These are phyloP conservation scores for Pelagophyceae sp. DNA, from an alignment of 352 stramenopile genomes.

Conservation along the genomic window DNA sequence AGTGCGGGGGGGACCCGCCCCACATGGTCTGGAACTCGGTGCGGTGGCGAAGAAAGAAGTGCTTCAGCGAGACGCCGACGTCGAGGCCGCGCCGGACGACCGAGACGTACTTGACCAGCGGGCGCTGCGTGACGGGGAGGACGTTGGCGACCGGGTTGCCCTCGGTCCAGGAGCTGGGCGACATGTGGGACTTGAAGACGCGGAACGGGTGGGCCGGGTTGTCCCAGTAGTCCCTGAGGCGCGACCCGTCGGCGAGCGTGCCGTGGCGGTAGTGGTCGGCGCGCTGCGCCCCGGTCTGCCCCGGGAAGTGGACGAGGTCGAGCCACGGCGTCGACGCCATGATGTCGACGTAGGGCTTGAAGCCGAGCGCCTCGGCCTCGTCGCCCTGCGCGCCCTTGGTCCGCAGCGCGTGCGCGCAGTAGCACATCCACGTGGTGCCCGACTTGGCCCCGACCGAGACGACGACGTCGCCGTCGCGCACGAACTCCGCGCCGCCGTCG, in stretches of 20 bases:
- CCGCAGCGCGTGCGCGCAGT: conserved; percentile 38
- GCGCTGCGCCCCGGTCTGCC: conserved; percentile 27
- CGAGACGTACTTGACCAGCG: conserved; percentile 35
- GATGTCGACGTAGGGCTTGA: conserved; percentile 21
- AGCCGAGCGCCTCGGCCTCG: conserved; percentile 9
- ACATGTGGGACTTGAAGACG: conserved; percentile 36
- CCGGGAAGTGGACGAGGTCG: conserved; percentile 29
- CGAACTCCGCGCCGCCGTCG: conserved; percentile 31
- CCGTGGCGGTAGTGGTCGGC: conserved; percentile 35
- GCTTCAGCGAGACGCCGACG: conserved; percentile 26
- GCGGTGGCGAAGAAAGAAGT: conserved; percentile 33
- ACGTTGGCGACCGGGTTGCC: conserved; percentile 19
- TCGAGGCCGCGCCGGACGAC: conserved; percentile 36
- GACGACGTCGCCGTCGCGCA: conserved; percentile 38
- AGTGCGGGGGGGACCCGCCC: conserved; percentile 27
- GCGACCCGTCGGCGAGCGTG: conserved; percentile 24
- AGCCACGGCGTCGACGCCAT: conserved; percentile 31
- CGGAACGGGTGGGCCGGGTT: conserved; percentile 34
- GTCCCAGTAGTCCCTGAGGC: conserved; percentile 34
- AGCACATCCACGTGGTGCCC: conserved; percentile 37
- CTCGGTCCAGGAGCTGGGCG: conserved; percentile 24
- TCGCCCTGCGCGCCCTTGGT: conserved; percentile 32
- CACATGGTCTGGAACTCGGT: conserved; percentile 32
- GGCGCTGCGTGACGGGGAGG: not conserved
- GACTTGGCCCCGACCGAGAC: conserved; percentile 31